Evolutionary conservation across 2,329 filamentous ascomycete genomes (phyloP).

Genomic region (Cladosporium oxysporum): DNA sequence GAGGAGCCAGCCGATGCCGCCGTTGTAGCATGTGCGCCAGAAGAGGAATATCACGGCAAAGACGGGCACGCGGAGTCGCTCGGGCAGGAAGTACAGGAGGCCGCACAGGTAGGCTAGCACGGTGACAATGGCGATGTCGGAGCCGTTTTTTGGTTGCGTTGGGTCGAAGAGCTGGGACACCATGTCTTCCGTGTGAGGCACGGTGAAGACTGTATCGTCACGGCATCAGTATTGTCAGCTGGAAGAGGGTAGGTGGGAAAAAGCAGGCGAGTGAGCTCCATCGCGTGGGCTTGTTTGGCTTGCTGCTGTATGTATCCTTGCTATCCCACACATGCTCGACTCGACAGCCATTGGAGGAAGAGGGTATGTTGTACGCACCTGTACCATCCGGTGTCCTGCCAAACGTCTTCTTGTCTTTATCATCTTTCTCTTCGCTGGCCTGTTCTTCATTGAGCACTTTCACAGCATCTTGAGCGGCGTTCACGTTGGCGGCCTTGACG

Average conservation of each 20-base stretch:
- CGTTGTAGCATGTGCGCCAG: conserved; percentile 91
- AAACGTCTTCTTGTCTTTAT: conserved; percentile 74
- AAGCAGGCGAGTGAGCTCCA: conserved; percentile 4
- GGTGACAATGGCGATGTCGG: conserved; percentile 76
- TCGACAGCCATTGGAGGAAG: conserved; percentile 5
- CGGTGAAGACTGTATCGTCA: conserved; percentile 74
- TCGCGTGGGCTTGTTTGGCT: conserved; percentile 7
- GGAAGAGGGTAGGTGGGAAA: not conserved
- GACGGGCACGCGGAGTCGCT: conserved; percentile 67
- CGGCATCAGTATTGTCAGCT: conserved; percentile 29
- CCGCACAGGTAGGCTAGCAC: conserved; percentile 76
- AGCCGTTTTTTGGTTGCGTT: conserved; percentile 90
- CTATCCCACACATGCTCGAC: conserved; percentile 13
- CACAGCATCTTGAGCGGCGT: conserved; percentile 50
- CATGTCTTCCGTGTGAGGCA: conserved; percentile 97
- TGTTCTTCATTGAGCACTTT: conserved; percentile 53
- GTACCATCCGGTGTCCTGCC: conserved; percentile 88
- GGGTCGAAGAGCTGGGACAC: conserved; percentile 95
- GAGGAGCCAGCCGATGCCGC: conserved; percentile 87
- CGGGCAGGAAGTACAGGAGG: conserved; percentile 71
- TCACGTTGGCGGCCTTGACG: conserved; percentile 35
- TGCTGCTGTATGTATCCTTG: conserved; percentile 19
- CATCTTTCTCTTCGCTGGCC: conserved; percentile 48
- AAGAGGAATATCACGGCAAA: conserved; percentile 86
- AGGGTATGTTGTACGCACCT: conserved; percentile 59